Conservation (phyloP, 768 basidiomycete genomes). For the Thelephora aurantiotincta region DNA sequence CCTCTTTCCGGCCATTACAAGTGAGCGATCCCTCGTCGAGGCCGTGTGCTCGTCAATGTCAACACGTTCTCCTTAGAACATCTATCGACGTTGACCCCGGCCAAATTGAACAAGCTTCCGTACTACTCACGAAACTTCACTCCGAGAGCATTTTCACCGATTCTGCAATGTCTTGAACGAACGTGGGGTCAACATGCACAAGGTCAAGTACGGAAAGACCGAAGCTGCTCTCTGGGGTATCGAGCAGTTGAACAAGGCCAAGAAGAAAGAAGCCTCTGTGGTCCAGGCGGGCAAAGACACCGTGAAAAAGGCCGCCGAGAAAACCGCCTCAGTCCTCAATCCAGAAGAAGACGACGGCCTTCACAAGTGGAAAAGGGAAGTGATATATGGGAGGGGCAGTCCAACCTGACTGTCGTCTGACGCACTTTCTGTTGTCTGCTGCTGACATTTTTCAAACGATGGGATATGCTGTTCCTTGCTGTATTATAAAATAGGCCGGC, state of each 20-base stretch:
- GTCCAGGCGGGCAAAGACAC: constrained; percentile 17
- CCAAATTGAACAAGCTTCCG: too few relatives aligned
- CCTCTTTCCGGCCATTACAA: constrained; percentile 59
- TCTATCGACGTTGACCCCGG: too few relatives aligned
- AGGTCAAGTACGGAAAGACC: constrained; percentile 19
- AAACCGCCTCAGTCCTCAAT: constrained; percentile 12
- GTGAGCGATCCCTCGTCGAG: constrained; percentile 10
- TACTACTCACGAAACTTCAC: too few relatives aligned
- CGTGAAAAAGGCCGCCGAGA: constrained; percentile 14
- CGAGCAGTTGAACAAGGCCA: constrained; percentile 29
- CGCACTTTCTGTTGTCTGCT: neutral
- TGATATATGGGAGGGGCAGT: constrained; percentile 1
- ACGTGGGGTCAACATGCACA: constrained; percentile 42
- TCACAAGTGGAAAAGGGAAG: constrained; percentile 19
- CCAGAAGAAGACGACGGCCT: neutral
- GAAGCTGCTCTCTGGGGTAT: constrained; percentile 18
- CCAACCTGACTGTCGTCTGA: too few relatives aligned
- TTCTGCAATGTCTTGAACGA: constrained; percentile 25
- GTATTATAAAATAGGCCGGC: too few relatives aligned
- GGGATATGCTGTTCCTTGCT: too few relatives aligned
- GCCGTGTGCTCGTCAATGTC: too few relatives aligned
- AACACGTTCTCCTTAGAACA: too few relatives aligned
- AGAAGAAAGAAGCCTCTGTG: constrained; percentile 23
- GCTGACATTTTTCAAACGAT: too few relatives aligned
- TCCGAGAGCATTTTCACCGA: neutral